Percentiles rank a stretch among this genome's conserved stretches.
Conservation (phyloP, 202 grass and related monocot species). For the Panicum virgatum region DNA sequence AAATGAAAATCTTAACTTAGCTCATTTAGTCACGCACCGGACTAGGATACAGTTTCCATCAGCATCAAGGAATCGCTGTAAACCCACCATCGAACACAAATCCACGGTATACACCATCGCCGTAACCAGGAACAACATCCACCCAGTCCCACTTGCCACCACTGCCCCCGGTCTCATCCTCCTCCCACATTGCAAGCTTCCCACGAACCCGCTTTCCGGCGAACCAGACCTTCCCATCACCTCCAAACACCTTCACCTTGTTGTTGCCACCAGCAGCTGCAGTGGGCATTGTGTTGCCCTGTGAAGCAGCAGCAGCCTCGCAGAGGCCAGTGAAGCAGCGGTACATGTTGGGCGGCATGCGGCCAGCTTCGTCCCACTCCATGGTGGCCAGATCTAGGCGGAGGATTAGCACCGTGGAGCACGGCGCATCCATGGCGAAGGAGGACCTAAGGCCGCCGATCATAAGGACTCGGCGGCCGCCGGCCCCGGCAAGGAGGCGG, state of each 20-base stretch:
- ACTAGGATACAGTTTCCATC: neutral
- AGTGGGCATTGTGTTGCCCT: conserved; percentile 30
- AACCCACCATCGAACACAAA: conserved; percentile 83
- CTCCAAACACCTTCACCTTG: conserved; percentile 99
- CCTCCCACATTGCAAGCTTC: conserved; percentile 98
- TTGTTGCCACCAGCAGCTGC: conserved; percentile 50
- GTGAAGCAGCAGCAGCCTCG: conserved; percentile 52
- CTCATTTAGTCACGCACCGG: conserved; percentile 27
- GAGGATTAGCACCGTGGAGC: conserved; percentile 93
- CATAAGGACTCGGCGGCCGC: conserved; percentile 78
- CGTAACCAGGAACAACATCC: conserved; percentile 69
- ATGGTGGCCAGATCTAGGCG: conserved; percentile 76
- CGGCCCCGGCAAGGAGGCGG: conserved; percentile 67
- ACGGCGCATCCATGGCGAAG: conserved; percentile 79
- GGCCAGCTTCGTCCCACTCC: conserved; percentile 97
- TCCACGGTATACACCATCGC: conserved; percentile 75
- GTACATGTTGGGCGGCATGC: conserved; percentile 92
- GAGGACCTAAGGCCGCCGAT: conserved; percentile 88
- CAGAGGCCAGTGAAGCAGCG: conserved; percentile 78
- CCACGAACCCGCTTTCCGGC: conserved; percentile 83
- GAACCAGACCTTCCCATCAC: conserved; percentile 96
- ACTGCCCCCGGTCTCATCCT: conserved; percentile 48
- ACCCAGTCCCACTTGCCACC: conserved; percentile 76
- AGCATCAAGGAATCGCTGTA: conserved; percentile 61
- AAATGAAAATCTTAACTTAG: conserved; percentile 23